These are phyloP conservation scores for Pseudocercospora fuligena DNA, from an alignment of 2,329 filamentous ascomycete genomes.

Conservation along the genomic window DNA sequence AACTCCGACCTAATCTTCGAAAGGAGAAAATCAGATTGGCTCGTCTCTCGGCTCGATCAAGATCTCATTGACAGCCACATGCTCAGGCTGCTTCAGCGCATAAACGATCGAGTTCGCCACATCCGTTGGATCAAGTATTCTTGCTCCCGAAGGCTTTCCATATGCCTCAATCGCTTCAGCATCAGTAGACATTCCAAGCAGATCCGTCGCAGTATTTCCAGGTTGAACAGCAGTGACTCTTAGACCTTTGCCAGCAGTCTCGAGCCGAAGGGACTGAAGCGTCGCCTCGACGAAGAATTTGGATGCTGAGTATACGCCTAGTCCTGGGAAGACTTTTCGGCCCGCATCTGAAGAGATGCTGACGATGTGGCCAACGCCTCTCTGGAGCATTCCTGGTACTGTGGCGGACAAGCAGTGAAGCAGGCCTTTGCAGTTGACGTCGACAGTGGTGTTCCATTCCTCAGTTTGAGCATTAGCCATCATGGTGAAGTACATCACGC, in stretches of 20 bases:
- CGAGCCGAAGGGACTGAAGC: slow-evolving; percentile 73
- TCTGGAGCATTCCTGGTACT: slow-evolving; percentile 72
- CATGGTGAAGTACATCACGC: slow-evolving; percentile 89
- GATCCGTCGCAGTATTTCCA: slow-evolving; percentile 74
- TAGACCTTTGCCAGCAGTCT: slow-evolving; percentile 75
- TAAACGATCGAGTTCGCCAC: slow-evolving; percentile 75
- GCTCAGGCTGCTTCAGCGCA: slow-evolving; percentile 72
- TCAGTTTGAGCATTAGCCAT: slow-evolving; percentile 76
- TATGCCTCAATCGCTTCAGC: slow-evolving; percentile 77
- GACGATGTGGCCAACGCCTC: slow-evolving; percentile 73
- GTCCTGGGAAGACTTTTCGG: slow-evolving; percentile 78
- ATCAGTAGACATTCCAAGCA: slow-evolving; percentile 76
- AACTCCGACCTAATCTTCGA: no score
- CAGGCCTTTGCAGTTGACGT: slow-evolving; percentile 85
- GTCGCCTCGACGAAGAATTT: slow-evolving; percentile 88
- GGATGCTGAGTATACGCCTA: slow-evolving; percentile 80
- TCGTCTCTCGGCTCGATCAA: slow-evolving; percentile 78
- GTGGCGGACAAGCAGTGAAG: slow-evolving; percentile 72
- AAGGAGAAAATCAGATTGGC: slow-evolving; percentile 59
- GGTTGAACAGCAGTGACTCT: slow-evolving; percentile 77
- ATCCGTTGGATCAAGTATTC: slow-evolving; percentile 74
- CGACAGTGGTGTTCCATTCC: slow-evolving; percentile 81
- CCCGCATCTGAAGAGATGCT: slow-evolving; percentile 83
- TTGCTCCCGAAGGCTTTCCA: slow-evolving; percentile 74
- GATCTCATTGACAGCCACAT: slow-evolving; percentile 81